These are phyloP conservation scores for Furcasterigmium furcatum DNA, from an alignment of 2,329 filamentous ascomycete species.

Conservation along the genomic window DNA sequence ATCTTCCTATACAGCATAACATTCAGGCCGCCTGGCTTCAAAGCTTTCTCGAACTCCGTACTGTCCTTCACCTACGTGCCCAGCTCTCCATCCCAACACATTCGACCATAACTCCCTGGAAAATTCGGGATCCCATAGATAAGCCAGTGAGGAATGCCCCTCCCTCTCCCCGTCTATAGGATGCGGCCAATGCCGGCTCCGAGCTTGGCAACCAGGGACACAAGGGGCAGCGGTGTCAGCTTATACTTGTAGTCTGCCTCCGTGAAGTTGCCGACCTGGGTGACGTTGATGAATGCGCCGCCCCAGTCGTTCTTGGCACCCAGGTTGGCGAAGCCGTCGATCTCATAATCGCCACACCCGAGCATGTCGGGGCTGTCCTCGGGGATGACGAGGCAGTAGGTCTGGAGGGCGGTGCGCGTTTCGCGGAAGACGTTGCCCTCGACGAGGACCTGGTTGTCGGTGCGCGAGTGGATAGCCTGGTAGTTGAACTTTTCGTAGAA, in stretches of 20 bases:
- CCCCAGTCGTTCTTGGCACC: constrained; percentile 49
- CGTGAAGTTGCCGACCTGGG: constrained; percentile 44
- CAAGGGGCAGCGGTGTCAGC: constrained; percentile 39
- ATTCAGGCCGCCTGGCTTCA: too few relatives aligned
- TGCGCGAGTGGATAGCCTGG: constrained; percentile 45
- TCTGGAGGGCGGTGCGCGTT: constrained; percentile 45
- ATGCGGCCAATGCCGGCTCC: constrained; percentile 44
- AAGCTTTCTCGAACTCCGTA: too few relatives aligned
- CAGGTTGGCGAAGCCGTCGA: constrained; percentile 53
- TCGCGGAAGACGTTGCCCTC: constrained; percentile 45
- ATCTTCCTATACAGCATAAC: too few relatives aligned
- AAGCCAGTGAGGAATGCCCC: too few relatives aligned
- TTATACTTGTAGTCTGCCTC: constrained; percentile 45
- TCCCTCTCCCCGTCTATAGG: too few relatives aligned
- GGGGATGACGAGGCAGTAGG: constrained; percentile 53
- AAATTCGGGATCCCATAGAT: too few relatives aligned
- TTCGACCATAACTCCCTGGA: too few relatives aligned
- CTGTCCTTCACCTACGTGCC: too few relatives aligned
- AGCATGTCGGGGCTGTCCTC: constrained; percentile 51
- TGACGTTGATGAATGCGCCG: constrained; percentile 45
- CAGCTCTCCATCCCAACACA: too few relatives aligned
- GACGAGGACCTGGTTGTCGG: constrained; percentile 44
- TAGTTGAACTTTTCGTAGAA: constrained; percentile 42
- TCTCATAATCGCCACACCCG: constrained; percentile 48
- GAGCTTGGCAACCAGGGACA: constrained; percentile 34